Base-by-base conservation (phyloP, 345 rosid genomes). In the Boechera divaricarpa region DNA sequence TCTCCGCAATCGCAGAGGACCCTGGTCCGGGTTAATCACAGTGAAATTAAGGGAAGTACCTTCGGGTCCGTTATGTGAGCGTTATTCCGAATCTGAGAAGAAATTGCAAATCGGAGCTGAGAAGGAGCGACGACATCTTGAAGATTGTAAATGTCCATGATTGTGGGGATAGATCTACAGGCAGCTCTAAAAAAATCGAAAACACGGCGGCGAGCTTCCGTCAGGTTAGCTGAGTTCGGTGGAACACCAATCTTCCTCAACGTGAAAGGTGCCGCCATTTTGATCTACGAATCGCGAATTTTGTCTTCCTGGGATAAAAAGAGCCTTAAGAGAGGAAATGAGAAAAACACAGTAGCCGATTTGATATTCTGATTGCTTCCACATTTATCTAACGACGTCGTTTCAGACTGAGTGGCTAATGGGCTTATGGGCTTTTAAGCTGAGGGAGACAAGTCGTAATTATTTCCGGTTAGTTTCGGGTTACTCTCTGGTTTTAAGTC, bases 111-210 rank as follows among this genome's bases (percentile, higher is more conserved):
- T 9, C 98, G 99, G 80, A 95, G 94, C 81, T 95, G 89, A 67
- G 98, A 84, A 60, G 73, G 78, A 29, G 85, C 65, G 44, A 80
- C 94, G 78, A 95, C 90, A 80, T 95, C 98, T 77, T 91, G 84
- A 42, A 95, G 91, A 77, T 87, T 91, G 88, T 95, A 95, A 53
- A 95, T 92, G 3, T 95, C 96, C 88, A 92, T 91, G 67, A 92
- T 39, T 3, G 85, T 11, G 0, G 99, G 98, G 64, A 95, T 77
- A 38, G 98, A 89, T 75, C 99, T 78, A 83, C 98, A 92, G 2
- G 99, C 86, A 7, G 84, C 35, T 74, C 87, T 84, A 78, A 95
- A 95, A 89, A 95, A 86, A 77, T 91, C 96, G 71, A 95, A 84
- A 0, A 92, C 91, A 9, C 93, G 85, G 16, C 74, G 80, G 52